Evolutionary conservation across 495 filamentous ascomycete genomes (phyloP).

Genomic region (Hypoxylon subgilvum): DNA sequence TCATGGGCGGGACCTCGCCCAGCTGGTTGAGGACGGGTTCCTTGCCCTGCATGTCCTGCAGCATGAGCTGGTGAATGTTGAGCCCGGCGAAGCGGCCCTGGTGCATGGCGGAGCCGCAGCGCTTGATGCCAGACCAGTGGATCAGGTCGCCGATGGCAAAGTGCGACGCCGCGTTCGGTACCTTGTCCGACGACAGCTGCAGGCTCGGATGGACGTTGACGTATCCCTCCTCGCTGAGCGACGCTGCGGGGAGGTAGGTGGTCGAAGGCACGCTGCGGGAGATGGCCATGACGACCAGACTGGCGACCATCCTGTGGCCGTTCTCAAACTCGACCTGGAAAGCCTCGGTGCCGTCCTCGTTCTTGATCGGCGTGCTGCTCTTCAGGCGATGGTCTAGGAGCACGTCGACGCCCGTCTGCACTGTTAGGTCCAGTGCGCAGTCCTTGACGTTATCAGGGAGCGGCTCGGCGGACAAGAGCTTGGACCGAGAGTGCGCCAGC

Average conservation of each 20-base stretch:
- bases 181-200: conserved; percentile 53
- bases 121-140: conserved; percentile 72
- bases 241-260: conserved; percentile 55
- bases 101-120: conserved; percentile 71
- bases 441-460: conserved; percentile 70
- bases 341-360: conserved; percentile 38
- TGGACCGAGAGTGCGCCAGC: conserved; percentile 68
- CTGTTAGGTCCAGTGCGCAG: conserved; percentile 55
- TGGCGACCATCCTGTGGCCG: conserved; percentile 58
- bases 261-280: conserved; percentile 62
- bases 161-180: conserved; percentile 61
- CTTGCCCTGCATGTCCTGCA: conserved; percentile 43
- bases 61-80: conserved; percentile 67
- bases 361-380: conserved; percentile 41
- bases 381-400: conserved; percentile 58
- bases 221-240: conserved; percentile 61
- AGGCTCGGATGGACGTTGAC: conserved; percentile 57
- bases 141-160: conserved; percentile 64
- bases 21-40: conserved; percentile 55
- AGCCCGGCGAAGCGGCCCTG: conserved; percentile 65
- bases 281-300: conserved; percentile 65
- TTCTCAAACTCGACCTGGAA: conserved; percentile 60
- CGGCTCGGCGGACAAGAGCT: conserved; percentile 69
- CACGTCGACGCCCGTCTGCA: conserved; percentile 62
- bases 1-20: conserved; percentile 63